phyloP scores from a whole-genome alignment of 805 yeast species.

The Gaillardinia entomophila region DNA sequence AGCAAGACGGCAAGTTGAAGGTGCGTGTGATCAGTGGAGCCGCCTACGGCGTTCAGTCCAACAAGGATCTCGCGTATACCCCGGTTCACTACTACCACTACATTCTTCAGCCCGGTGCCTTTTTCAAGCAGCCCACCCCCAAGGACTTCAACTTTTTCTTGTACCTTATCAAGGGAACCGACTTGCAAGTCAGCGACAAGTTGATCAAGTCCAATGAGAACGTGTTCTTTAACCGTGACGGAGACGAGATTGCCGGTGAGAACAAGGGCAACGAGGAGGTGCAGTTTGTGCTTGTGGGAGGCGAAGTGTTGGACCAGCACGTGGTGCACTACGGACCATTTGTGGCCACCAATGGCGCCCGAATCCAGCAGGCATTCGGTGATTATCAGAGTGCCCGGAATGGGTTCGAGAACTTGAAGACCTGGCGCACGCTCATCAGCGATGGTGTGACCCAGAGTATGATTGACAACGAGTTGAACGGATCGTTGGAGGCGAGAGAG shows the following conservation, averaged over 20 bases:
- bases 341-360: conserved; percentile 66
- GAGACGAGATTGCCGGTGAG: conserved; percentile 52
- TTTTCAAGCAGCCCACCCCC: conserved; percentile 55
- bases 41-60: conserved; percentile 69
- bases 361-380: conserved; percentile 61
- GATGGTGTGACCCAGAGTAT: conserved; percentile 38
- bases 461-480: conserved; percentile 34
- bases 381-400: conserved; percentile 66
- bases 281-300: conserved; percentile 72
- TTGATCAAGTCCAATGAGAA: conserved; percentile 41
- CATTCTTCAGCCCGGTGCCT: conserved; percentile 59
- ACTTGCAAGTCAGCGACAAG: conserved; percentile 41
- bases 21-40: conserved; percentile 76
- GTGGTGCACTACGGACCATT: conserved; percentile 89
- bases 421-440: conserved; percentile 50
- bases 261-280: conserved; percentile 35
- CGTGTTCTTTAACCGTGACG: conserved; percentile 65
- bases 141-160: conserved; percentile 61
- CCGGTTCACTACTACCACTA: conserved; percentile 73
- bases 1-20: conserved; percentile 54
- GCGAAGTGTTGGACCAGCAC: conserved; percentile 66
- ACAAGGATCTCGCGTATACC: conserved; percentile 72
- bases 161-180: conserved; percentile 59
- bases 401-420: conserved; percentile 63
- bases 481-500: conserved; percentile 25